Base-by-base conservation (phyloP, 2,329 filamentous ascomycete genomes). In the Diaporthe sp. region DNA sequence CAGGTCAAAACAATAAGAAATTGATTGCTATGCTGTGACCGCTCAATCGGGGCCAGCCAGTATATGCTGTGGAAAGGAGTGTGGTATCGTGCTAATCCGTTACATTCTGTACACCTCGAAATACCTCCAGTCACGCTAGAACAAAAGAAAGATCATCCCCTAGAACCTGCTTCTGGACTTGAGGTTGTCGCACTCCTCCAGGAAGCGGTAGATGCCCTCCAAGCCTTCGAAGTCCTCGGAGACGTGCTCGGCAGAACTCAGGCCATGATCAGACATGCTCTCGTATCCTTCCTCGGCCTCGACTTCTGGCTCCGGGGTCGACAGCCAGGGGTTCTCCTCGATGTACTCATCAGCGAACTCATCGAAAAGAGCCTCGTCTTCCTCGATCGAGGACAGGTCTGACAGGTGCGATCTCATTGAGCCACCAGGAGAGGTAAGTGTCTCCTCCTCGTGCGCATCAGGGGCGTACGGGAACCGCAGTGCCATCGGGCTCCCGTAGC, bases 381-480 rank as follows among this genome's bases (percentile, higher is more conserved):
- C 83, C 22, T 87, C 84, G 17, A 84, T 80, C 2, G 80, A 80
- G 1, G 82, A 83, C 6, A 86, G 78, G 22, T 72, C 78, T 3
- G 82, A 83, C 60, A 78, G 71, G 47, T 80, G 80, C 3, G 88
- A 90, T 34, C 85, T 84, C 53, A 87, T 78, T 4, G 89, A 90
- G 10, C 85, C 85, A n/a, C 85, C 86, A 1, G 88, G 87, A 22
- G 88, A 89, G 8, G 85, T 86, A 44, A 87, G 75, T 0, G 82
- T 82, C 57, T 83, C 83, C 3, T 74, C 74, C 37, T 68, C 77
- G 12, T 82, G 77, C 6, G 79, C 79, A 20, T 87, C 87, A 0
- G 96, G 94, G 0, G 96, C 96, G 80, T 95, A 98, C 0, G 96
- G 96, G 80, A 98, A 98, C 58, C 92, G 89, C 28, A 98, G 88